Conservation (phyloP, 257 asterid species). For the Solanum appendiculatum region DNA sequence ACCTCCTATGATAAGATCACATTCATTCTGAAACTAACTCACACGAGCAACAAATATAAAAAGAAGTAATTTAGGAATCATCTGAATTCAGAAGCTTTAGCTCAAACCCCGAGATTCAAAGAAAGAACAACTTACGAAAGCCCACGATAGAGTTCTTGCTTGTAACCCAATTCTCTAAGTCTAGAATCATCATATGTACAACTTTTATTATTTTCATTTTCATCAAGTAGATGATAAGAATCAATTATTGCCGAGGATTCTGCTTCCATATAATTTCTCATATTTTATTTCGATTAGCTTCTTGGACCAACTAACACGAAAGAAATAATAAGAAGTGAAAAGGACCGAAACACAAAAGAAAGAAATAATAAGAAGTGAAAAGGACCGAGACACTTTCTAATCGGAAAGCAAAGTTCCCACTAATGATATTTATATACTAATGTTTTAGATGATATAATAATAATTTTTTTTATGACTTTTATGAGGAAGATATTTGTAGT, state of each 20-base stretch:
- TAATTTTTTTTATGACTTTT: not conserved
- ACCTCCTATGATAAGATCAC: too few relatives aligned
- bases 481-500: not conserved
- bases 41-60: too few relatives aligned
- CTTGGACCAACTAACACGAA: not conserved
- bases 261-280: not conserved
- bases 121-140: constrained; percentile 36
- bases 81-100: not conserved
- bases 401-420: not conserved
- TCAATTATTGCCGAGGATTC: not conserved
- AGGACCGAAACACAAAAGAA: not conserved
- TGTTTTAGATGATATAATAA: too few relatives aligned
- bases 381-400: not conserved
- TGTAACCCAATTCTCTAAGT: constrained; percentile 51
- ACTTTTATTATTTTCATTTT: not conserved
- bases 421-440: too few relatives aligned
- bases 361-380: not conserved
- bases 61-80: not conserved
- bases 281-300: not conserved
- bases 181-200: constrained; percentile 10
- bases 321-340: not conserved
- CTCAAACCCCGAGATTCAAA: not conserved
- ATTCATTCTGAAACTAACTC: too few relatives aligned
- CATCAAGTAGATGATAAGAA: not conserved
- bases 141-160: constrained; percentile 51